phyloP scores from a whole-genome alignment of 176 grass and related monocot genomes.

The Rhynchospora breviuscula region DNA sequence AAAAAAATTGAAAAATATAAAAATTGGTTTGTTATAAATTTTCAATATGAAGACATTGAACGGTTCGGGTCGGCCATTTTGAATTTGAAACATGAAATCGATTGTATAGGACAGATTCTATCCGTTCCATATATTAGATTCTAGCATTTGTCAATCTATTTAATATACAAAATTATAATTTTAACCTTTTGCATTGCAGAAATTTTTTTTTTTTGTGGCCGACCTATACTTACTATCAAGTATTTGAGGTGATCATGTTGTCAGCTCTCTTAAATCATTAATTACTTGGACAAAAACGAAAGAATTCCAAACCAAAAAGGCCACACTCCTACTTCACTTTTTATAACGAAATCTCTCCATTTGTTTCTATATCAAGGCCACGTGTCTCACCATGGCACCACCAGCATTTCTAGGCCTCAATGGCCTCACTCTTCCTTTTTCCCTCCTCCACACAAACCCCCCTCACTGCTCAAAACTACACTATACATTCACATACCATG shows the following conservation, averaged over 20 bases:
- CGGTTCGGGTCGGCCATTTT: too few relatives aligned
- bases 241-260: not conserved
- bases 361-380: conserved; percentile 10
- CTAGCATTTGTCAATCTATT: too few relatives aligned
- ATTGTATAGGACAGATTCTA: too few relatives aligned
- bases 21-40: too few relatives aligned
- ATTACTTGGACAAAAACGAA: not conserved
- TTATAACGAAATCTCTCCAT: not conserved
- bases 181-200: too few relatives aligned
- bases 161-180: too few relatives aligned
- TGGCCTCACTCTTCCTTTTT: not conserved
- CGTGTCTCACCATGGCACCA: conserved; percentile 26
- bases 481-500: conserved; percentile 15
- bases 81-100: too few relatives aligned
- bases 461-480: not conserved
- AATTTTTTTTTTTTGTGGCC: too few relatives aligned
- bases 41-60: too few relatives aligned
- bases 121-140: too few relatives aligned
- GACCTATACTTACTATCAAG: too few relatives aligned
- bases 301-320: not conserved
- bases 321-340: conserved; percentile 5
- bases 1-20: too few relatives aligned
- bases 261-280: not conserved
- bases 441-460: conserved; percentile 17
- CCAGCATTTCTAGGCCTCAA: conserved; percentile 6